Conservation (phyloP, 2,329 filamentous ascomycete species). For the Pseudocercospora eumusae region DNA sequence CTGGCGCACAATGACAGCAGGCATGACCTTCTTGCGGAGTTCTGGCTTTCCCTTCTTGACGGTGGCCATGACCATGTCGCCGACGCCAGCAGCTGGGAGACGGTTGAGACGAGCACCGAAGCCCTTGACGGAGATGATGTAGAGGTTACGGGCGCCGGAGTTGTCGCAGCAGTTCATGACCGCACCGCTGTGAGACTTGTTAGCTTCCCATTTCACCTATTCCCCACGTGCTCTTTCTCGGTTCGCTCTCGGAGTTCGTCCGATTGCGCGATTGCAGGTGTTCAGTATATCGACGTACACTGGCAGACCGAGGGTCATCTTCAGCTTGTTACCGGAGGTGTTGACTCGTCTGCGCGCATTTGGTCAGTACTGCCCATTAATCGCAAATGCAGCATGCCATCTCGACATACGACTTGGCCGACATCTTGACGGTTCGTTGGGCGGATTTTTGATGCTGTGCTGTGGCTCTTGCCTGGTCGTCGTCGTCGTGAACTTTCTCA, state of each 20-base stretch:
- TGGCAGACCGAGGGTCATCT: slow-evolving; percentile 99
- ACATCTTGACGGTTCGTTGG: slow-evolving; percentile 37
- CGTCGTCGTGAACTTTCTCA: slow-evolving; percentile 6
- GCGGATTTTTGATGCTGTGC: slow-evolving; percentile 19
- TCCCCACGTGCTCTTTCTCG: not conserved
- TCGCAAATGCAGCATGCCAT: not conserved
- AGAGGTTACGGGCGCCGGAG: slow-evolving; percentile 94
- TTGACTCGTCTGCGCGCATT: slow-evolving; percentile 59
- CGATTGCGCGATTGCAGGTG: not conserved
- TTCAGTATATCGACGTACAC: slow-evolving; percentile 69
- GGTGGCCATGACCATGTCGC: slow-evolving; percentile 99
- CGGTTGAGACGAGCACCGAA: slow-evolving; percentile 97
- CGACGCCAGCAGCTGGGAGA: slow-evolving; percentile 94
- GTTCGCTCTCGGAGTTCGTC: not conserved
- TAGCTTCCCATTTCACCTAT: slow-evolving; percentile 13
- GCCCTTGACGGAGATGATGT: slow-evolving; percentile 99
- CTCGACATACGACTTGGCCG: slow-evolving; percentile 32
- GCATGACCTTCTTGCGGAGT: slow-evolving; percentile 99
- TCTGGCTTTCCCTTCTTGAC: slow-evolving; percentile 99
- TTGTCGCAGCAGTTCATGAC: slow-evolving; percentile 99
- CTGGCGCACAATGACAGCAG: slow-evolving; percentile 97
- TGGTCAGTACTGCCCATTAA: slow-evolving; percentile 8
- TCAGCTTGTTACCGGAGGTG: slow-evolving; percentile 99
- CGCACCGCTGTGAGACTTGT: slow-evolving; percentile 68
- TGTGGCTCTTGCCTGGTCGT: slow-evolving; percentile 8